Evolutionary conservation across 306 rosid genomes (phyloP).

Genomic region (Vigna radiata): DNA sequence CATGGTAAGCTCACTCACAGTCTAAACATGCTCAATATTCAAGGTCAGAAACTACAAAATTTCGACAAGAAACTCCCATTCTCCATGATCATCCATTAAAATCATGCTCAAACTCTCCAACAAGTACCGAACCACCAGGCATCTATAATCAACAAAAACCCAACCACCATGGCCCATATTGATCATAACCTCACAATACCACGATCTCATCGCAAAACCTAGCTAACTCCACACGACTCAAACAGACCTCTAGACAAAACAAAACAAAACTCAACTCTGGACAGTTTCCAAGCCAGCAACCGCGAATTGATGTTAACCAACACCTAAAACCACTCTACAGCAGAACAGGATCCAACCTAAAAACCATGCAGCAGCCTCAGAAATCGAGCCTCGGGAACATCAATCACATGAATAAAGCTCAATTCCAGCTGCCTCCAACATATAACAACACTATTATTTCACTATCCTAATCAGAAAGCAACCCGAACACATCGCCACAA

Average conservation of each 20-base stretch:
- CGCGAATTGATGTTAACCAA: conserved; percentile 27
- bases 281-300: not conserved
- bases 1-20: not conserved
- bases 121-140: not conserved
- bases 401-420: conserved; percentile 2
- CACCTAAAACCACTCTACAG: conserved; percentile 12
- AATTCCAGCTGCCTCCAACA: conserved; percentile 38
- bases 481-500: not conserved
- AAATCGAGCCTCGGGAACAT: conserved; percentile 28
- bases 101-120: conserved; percentile 16
- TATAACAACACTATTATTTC: not conserved
- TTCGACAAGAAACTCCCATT: conserved; percentile 6
- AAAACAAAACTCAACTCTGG: conserved; percentile 23
- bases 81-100: conserved; percentile 28
- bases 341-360: conserved; percentile 38
- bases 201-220: conserved; percentile 33
- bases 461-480: conserved; percentile 4
- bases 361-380: not conserved
- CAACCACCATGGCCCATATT: not conserved
- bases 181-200: conserved; percentile 32
- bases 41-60: conserved; percentile 11
- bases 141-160: not conserved
- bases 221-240: conserved; percentile 32
- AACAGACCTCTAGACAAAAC: not conserved
- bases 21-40: not conserved